Conservation (phyloP, 2,329 filamentous ascomycete species). For the Colletotrichum nymphaeae region DNA sequence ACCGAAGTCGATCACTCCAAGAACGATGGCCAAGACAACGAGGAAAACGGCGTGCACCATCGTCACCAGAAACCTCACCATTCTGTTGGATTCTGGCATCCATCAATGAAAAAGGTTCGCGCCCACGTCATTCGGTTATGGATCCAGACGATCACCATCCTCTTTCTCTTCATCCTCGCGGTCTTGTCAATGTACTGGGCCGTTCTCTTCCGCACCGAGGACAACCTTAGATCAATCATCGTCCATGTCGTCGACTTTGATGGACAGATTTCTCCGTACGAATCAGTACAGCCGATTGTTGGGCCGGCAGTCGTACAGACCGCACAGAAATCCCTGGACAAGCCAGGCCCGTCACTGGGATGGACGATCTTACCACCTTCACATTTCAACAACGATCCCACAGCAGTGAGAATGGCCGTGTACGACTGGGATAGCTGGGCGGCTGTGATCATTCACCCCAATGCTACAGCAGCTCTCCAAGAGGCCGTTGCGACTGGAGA, state of each 20-base stretch:
- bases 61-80: slow-evolving; percentile 35
- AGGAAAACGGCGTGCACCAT: not conserved
- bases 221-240: slow-evolving; percentile 58
- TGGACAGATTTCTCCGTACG: slow-evolving; percentile 63
- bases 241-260: slow-evolving; percentile 75
- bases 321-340: slow-evolving; percentile 54
- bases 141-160: slow-evolving; percentile 46
- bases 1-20: not conserved
- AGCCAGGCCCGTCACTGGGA: slow-evolving; percentile 56
- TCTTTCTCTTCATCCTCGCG: slow-evolving; percentile 66
- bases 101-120: slow-evolving; percentile 43
- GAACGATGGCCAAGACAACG: not conserved
- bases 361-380: slow-evolving; percentile 59
- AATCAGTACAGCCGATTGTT: slow-evolving; percentile 61
- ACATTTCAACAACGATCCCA: slow-evolving; percentile 66
- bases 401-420: slow-evolving; percentile 66
- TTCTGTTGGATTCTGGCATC: slow-evolving; percentile 59
- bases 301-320: slow-evolving; percentile 63
- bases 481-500: slow-evolving; percentile 66
- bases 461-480: slow-evolving; percentile 69
- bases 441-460: slow-evolving; percentile 71
- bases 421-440: slow-evolving; percentile 70
- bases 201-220: slow-evolving; percentile 62
- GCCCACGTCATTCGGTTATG: slow-evolving; percentile 41
- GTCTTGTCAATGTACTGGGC: slow-evolving; percentile 73